Evolutionary conservation across 805 yeast genomes (phyloP).

Genomic region (Barnettozyma sucrosica): DNA sequence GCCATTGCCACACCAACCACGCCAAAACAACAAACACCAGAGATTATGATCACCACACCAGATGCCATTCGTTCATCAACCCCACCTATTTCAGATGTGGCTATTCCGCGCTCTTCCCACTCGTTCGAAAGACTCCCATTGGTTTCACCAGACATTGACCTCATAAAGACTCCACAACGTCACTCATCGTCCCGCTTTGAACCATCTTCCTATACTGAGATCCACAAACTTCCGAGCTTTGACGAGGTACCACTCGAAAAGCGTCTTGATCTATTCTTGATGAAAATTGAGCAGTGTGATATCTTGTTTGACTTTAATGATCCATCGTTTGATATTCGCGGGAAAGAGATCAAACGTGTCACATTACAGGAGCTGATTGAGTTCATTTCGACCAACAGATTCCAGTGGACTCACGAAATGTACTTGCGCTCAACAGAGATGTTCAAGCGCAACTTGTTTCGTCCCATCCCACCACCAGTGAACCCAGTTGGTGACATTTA

Average conservation of each 20-base stretch:
- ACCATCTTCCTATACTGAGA: constrained; percentile 60
- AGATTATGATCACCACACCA: constrained; percentile 1
- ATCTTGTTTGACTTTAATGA: constrained; percentile 91
- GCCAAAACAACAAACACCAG: constrained; percentile 2
- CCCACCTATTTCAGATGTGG: constrained; percentile 10
- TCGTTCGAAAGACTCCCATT: constrained; percentile 53
- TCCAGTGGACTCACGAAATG: constrained; percentile 86
- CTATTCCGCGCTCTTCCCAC: constrained; percentile 40
- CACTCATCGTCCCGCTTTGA: constrained; percentile 92
- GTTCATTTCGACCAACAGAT: constrained; percentile 75
- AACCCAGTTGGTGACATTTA: constrained; percentile 94
- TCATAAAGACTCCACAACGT: constrained; percentile 80
- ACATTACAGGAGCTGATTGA: constrained; percentile 87
- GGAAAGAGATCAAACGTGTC: constrained; percentile 84
- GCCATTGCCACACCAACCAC: constrained; percentile 5
- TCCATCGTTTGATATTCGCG: constrained; percentile 85
- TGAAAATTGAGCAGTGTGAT: constrained; percentile 91
- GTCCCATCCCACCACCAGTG: constrained; percentile 98
- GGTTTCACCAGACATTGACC: constrained; percentile 69
- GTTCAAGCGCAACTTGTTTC: constrained; percentile 83
- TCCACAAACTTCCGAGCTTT: constrained; percentile 74
- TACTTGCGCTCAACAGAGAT: constrained; percentile 81
- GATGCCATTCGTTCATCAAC: not conserved
- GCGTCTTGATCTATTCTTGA: constrained; percentile 70
- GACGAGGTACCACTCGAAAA: constrained; percentile 85